Conservation (phyloP, 2,329 filamentous ascomycete species). For the Venturia asperata region DNA sequence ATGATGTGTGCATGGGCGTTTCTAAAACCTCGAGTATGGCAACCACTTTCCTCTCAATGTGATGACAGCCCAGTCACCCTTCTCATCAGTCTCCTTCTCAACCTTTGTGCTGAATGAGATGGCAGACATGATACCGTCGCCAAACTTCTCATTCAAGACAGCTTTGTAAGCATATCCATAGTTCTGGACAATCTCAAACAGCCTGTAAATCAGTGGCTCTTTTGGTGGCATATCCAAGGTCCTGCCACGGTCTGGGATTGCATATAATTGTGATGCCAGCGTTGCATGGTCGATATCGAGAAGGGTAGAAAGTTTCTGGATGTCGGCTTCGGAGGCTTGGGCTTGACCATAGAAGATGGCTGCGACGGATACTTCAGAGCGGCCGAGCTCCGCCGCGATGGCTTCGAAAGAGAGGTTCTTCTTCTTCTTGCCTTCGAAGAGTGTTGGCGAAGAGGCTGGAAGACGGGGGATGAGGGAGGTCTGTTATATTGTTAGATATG, state of each 20-base stretch:
- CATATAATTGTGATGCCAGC: slow-evolving; percentile 52
- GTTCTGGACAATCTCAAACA: slow-evolving; percentile 94
- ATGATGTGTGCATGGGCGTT: too few relatives aligned
- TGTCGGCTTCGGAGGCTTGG: slow-evolving; percentile 63
- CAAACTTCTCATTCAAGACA: slow-evolving; percentile 82
- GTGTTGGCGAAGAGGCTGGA: slow-evolving; percentile 60
- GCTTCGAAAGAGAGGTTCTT: slow-evolving; percentile 72
- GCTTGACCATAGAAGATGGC: slow-evolving; percentile 89
- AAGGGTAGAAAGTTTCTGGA: slow-evolving; percentile 57
- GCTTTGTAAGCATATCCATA: slow-evolving; percentile 97
- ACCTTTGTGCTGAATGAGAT: slow-evolving; percentile 87
- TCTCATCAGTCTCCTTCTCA: slow-evolving; percentile 84
- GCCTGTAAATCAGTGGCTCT: slow-evolving; percentile 79
- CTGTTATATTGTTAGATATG: slow-evolving; percentile 34
- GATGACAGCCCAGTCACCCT: slow-evolving; percentile 80
- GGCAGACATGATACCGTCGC: slow-evolving; percentile 86
- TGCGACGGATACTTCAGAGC: slow-evolving; percentile 76
- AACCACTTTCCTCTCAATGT: slow-evolving; percentile 80
- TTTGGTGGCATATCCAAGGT: slow-evolving; percentile 75
- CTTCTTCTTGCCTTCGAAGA: slow-evolving; percentile 73
- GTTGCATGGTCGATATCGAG: slow-evolving; percentile 52
- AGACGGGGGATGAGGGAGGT: slow-evolving; percentile 61
- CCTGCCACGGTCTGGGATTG: slow-evolving; percentile 73
- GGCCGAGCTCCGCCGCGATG: slow-evolving; percentile 65
- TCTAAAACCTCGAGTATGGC: slow-evolving; percentile 43